Evolutionary conservation across 495 filamentous ascomycete species (phyloP).

Genomic region (Aspergillus biplanus): DNA sequence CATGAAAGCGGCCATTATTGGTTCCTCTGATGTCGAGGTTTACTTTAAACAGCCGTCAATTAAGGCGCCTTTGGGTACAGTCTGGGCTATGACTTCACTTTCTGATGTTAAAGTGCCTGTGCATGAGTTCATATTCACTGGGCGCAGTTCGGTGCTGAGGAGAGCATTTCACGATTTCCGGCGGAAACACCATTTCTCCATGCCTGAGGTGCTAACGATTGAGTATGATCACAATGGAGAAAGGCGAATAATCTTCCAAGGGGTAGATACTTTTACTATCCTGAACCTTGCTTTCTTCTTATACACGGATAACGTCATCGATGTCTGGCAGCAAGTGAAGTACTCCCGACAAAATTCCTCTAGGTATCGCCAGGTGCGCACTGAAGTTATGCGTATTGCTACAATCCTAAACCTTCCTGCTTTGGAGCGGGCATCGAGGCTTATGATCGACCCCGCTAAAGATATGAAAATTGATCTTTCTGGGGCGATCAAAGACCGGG

Average conservation of each 20-base stretch:
- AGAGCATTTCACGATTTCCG: slow-evolving; percentile 59
- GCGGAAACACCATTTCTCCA: slow-evolving; percentile 42
- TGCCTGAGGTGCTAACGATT: slow-evolving; percentile 65
- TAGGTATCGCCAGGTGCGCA: slow-evolving; percentile 75
- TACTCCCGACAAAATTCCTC: slow-evolving; percentile 62
- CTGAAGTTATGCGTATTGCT: slow-evolving; percentile 80
- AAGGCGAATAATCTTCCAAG: slow-evolving; percentile 60
- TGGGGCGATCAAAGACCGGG: slow-evolving; percentile 63
- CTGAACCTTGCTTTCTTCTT: slow-evolving; percentile 79
- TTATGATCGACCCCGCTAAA: slow-evolving; percentile 66
- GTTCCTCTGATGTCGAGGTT: slow-evolving; percentile 58
- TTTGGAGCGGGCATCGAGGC: slow-evolving; percentile 74
- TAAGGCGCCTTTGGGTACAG: slow-evolving; percentile 34
- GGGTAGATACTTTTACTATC: slow-evolving; percentile 72
- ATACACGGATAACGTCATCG: slow-evolving; percentile 79
- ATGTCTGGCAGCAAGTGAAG: slow-evolving; percentile 79
- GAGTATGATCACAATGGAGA: slow-evolving; percentile 52
- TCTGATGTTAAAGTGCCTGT: slow-evolving; percentile 73
- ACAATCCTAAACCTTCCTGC: slow-evolving; percentile 64
- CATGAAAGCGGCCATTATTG: slow-evolving; percentile 52
- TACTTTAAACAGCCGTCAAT: slow-evolving; percentile 44
- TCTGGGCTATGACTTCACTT: slow-evolving; percentile 57
- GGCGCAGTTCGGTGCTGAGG: slow-evolving; percentile 71
- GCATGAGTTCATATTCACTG: slow-evolving; percentile 79
- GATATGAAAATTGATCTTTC: slow-evolving; percentile 71